phyloP scores from a whole-genome alignment of 129 eudicot genomes.

The Erigeron canadensis region DNA sequence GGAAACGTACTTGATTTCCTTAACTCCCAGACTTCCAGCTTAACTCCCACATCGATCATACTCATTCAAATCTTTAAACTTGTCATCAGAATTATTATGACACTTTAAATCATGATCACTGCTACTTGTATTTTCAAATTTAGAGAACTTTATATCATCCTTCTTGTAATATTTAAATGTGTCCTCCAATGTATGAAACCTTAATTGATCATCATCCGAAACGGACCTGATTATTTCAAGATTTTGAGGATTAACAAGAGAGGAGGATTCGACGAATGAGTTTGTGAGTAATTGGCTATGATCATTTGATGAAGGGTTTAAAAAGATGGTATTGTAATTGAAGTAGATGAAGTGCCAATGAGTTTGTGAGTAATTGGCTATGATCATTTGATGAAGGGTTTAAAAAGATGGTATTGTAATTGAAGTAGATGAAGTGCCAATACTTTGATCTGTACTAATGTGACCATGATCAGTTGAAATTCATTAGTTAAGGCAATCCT shows the following conservation, averaged over 20 bases:
- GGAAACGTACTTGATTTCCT: slow-evolving; percentile 60
- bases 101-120: neutral
- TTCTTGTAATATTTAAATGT: neutral
- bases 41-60: slow-evolving; percentile 31
- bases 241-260: slow-evolving; percentile 2
- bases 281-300: slow-evolving; percentile 9
- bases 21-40: slow-evolving; percentile 49
- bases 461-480: too few species aligned
- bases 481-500: too few species aligned
- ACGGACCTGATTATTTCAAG: neutral
- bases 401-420: slow-evolving; percentile 29
- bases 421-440: too few species aligned
- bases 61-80: slow-evolving; percentile 15
- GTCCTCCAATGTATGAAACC: slow-evolving; percentile 7
- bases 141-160: slow-evolving; percentile 10
- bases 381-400: slow-evolving; percentile 28
- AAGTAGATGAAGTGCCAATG: too few species aligned
- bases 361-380: neutral
- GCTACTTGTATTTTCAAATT: neutral
- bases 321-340: slow-evolving; percentile 28
- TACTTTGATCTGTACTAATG: too few species aligned
- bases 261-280: slow-evolving; percentile 17
- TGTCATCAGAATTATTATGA: neutral
- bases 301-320: slow-evolving; percentile 26
- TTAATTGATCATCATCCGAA: slow-evolving; percentile 10